Evolutionary conservation across 805 yeast species (phyloP), one percentile per base, ranked within the genome.

Genomic region (Aciculoconidium aculeatum): DNA sequence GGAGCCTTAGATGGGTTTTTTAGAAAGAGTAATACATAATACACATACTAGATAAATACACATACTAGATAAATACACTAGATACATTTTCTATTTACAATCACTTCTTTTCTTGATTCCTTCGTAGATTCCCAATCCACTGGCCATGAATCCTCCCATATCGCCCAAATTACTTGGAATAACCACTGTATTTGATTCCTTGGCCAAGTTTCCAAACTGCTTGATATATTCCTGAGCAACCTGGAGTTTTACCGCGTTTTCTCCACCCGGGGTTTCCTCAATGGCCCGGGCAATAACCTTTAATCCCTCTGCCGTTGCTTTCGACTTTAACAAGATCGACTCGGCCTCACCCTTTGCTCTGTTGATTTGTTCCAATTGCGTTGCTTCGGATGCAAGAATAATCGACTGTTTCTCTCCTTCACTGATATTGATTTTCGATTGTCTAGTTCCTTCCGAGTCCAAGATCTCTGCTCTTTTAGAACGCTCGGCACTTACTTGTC

Each of bases 401-500:
- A 71, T 69, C 1, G 84, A 67, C 34, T 71, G 75, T 50, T 80
- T 81, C 39, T 76, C 79, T 52, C 94, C 94, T 55, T 84, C 94
- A 33, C 92, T 87, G 37, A 79, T 76, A 51, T 85, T 85, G 51
- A 85, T 84, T 27, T 74, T 80, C 19, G 85, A 67, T 49, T 80
- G 86, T 51, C 87, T 72, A 31, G 72, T 74, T 55, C 95, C 95
- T 58, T 84, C 95, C 25, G 86, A 76, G 47, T 84, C 94, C 49
- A 84, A 68, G 41, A 84, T 84, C 53, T 84, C 90, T 2, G 95
- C 94, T 37, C 94, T 67, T 53, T 85, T 85, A 29, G 87, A 77
- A 43, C 95, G 66, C 55, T 85, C 94, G 25, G 94, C 92, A 35
- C 80, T 72, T 14, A 85, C 95, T 55, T 82, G 94, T 51, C 90